Percentiles rank a stretch among this genome's conserved stretches.
Conservation (phyloP, 345 rosid species). For the Brassica incana region DNA sequence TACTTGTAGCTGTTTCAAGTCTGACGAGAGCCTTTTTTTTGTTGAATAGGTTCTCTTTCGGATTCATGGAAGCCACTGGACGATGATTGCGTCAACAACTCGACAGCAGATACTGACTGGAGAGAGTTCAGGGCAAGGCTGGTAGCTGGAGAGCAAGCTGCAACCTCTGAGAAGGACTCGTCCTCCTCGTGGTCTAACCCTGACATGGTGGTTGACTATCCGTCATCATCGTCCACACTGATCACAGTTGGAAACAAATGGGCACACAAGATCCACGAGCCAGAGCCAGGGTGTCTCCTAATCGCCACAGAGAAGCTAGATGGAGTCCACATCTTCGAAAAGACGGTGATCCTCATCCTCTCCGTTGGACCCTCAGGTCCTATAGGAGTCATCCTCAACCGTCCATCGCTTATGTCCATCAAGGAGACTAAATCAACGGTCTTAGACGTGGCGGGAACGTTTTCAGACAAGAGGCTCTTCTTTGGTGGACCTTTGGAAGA, state of each 20-base stretch:
- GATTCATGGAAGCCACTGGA: conserved; percentile 47
- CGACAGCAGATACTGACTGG: conserved; percentile 56
- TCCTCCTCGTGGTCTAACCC: conserved; percentile 45
- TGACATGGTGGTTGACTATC: conserved; percentile 32
- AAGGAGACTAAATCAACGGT: conserved; percentile 65
- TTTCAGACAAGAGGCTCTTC: conserved; percentile 63
- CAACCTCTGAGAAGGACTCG: conserved; percentile 34
- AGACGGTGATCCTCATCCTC: conserved; percentile 77
- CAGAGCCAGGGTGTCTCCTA: conserved; percentile 84
- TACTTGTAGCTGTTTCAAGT: background rate
- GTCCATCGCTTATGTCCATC: conserved; percentile 78
- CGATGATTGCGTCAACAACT: conserved; percentile 35
- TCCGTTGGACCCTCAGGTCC: conserved; percentile 77
- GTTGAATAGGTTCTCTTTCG: conserved; percentile 52
- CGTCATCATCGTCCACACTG: conserved; percentile 33
- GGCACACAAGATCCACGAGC: conserved; percentile 78
- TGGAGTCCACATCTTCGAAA: conserved; percentile 81
- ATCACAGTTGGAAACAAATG: conserved; percentile 57
- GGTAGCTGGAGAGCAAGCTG: conserved; percentile 56
- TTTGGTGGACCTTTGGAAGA: conserved; percentile 93
- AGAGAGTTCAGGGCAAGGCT: conserved; percentile 74
- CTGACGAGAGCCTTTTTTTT: background rate
- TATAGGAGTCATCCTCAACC: conserved; percentile 82
- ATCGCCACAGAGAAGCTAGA: conserved; percentile 89
- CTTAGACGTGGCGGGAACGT: conserved; percentile 57